Conservation (phyloP, 345 rosid species). For the Bruguiera gymnorhiza region DNA sequence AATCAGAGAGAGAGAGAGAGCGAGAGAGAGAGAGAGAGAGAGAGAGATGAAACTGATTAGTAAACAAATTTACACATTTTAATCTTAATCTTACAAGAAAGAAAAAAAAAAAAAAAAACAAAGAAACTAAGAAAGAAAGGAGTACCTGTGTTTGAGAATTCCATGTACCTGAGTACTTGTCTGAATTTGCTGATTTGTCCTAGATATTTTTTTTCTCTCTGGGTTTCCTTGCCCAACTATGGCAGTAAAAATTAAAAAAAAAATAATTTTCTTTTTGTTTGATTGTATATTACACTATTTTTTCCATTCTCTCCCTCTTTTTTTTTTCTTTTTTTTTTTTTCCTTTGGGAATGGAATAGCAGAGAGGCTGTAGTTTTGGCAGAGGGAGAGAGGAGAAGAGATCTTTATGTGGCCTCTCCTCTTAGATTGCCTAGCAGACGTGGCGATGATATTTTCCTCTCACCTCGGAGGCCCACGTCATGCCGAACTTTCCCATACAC, state of each 20-base stretch:
- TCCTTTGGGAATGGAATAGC: neutral
- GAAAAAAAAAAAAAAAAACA: neutral
- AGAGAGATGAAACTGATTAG: too few relatives aligned
- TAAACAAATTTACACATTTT: too few relatives aligned
- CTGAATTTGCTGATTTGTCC: neutral
- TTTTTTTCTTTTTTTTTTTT: neutral
- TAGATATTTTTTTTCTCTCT: slow-evolving; percentile 2
- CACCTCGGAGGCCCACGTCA: slow-evolving; percentile 43
- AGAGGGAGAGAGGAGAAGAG: slow-evolving; percentile 16
- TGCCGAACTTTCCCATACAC: neutral
- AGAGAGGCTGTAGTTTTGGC: neutral
- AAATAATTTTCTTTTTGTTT: neutral
- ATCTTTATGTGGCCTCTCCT: slow-evolving; percentile 47
- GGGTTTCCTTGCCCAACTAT: neutral
- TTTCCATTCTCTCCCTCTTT: too few relatives aligned
- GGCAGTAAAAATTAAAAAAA: neutral
- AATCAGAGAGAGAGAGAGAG: too few relatives aligned
- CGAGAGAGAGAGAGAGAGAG: too few relatives aligned
- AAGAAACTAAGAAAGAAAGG: neutral
- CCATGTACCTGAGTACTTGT: neutral
- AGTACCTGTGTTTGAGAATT: neutral
- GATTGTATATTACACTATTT: neutral
- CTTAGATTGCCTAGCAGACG: slow-evolving; percentile 34
- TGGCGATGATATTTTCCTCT: slow-evolving; percentile 73
- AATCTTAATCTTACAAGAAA: too few relatives aligned